Conservation (phyloP, 192 early-diverging fungal species). For the Cetraspora pellucida region DNA sequence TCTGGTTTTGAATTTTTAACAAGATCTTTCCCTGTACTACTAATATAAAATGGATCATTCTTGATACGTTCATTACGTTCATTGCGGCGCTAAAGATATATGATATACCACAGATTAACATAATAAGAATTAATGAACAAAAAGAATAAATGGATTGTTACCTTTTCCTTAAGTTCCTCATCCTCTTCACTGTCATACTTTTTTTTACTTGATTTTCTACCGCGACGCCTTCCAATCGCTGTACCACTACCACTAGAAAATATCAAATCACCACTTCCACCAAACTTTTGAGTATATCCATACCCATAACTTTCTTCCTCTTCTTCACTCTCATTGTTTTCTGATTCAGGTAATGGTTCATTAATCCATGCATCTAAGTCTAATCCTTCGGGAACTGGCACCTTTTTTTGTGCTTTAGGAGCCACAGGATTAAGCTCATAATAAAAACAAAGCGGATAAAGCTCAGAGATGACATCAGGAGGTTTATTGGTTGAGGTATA, state of each 20-base stretch:
- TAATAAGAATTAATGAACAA: neutral
- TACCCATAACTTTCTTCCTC: conserved; percentile 37
- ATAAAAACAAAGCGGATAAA: conserved; percentile 69
- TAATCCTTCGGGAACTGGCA: conserved; percentile 84
- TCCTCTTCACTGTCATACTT: conserved; percentile 48
- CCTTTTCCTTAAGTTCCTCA: conserved; percentile 48
- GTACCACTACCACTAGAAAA: conserved; percentile 41
- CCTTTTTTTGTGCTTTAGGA: conserved; percentile 85
- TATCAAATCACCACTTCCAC: conserved; percentile 34
- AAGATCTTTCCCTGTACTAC: conserved; percentile 43
- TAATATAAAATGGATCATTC: conserved; percentile 72
- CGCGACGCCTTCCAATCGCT: conserved; percentile 34
- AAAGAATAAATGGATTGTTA: conserved; percentile 30
- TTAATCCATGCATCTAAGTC: conserved; percentile 84
- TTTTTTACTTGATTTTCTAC: conserved; percentile 32
- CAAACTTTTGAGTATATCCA: conserved; percentile 37
- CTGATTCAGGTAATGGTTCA: conserved; percentile 68
- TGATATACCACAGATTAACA: neutral
- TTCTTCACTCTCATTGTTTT: conserved; percentile 51
- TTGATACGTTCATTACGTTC: conserved; percentile 53
- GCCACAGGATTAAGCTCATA: conserved; percentile 92
- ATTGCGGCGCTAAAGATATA: conserved; percentile 43
- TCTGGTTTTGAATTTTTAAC: conserved; percentile 38
- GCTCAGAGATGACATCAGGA: conserved; percentile 55
- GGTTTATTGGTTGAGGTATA: conserved; percentile 40